Evolutionary conservation across 805 yeast genomes (phyloP).

Genomic region (Lipomyces kockii): DNA sequence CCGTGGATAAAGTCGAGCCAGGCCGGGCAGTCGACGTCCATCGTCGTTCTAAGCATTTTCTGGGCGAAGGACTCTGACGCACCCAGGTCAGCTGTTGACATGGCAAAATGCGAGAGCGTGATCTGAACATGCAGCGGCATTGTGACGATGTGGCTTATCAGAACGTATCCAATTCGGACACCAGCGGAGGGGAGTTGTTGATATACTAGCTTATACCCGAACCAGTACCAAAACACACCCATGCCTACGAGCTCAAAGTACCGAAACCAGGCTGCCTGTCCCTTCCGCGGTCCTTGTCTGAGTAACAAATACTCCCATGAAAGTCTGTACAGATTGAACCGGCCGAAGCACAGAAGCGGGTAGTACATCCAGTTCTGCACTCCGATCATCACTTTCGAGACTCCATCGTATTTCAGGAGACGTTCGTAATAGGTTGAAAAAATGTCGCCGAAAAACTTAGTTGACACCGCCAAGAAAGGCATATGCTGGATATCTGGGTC

Average conservation of each 20-base stretch:
- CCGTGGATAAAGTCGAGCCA: constrained; percentile 93
- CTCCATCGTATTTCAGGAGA: constrained; percentile 65
- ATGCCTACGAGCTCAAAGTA: constrained; percentile 77
- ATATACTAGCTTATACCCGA: constrained; percentile 65
- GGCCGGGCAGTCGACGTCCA: constrained; percentile 93
- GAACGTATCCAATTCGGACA: constrained; percentile 61
- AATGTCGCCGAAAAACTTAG: constrained; percentile 67
- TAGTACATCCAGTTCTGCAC: constrained; percentile 74
- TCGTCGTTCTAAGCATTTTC: constrained; percentile 84
- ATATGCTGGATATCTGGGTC: constrained; percentile 94
- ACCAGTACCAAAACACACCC: constrained; percentile 77
- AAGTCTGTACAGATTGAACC: constrained; percentile 81
- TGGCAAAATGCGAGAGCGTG: constrained; percentile 87
- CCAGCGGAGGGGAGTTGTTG: constrained; percentile 58
- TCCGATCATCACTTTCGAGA: constrained; percentile 63
- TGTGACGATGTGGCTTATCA: constrained; percentile 78
- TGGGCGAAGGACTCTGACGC: constrained; percentile 76
- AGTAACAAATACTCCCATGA: constrained; percentile 75
- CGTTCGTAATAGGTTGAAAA: constrained; percentile 82
- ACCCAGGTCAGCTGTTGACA: constrained; percentile 89
- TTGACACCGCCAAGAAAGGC: constrained; percentile 87
- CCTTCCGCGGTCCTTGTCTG: constrained; percentile 81
- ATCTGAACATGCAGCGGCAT: constrained; percentile 95
- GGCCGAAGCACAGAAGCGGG: constrained; percentile 78
- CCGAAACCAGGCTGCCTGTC: constrained; percentile 85